These are phyloP conservation scores for Sporopachydermia quercuum DNA, from an alignment of 805 yeast genomes.

Conservation along the genomic window DNA sequence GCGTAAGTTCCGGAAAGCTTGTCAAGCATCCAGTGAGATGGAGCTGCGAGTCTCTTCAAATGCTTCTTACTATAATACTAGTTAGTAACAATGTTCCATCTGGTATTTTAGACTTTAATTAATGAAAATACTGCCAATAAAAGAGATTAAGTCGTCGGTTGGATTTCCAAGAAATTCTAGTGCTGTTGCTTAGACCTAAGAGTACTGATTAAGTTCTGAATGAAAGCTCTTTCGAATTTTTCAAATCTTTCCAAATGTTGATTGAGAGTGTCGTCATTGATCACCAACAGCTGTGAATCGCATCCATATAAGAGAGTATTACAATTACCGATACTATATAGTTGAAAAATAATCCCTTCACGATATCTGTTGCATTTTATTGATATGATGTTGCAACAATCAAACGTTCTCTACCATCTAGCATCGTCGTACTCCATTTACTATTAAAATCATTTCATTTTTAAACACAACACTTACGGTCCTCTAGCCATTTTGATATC, in stretches of 20 bases:
- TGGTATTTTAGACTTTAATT: neutral
- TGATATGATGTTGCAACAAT: too few relatives aligned
- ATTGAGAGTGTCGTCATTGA: too few relatives aligned
- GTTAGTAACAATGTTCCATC: constrained; percentile 3
- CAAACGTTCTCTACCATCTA: too few relatives aligned
- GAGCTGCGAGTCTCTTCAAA: constrained; percentile 99
- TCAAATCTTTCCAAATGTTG: too few relatives aligned
- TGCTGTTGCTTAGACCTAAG: constrained; percentile 1
- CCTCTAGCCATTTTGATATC: constrained; percentile 56
- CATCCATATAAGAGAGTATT: too few relatives aligned
- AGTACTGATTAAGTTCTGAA: constrained; percentile 1
- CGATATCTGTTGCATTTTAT: too few relatives aligned
- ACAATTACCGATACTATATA: too few relatives aligned
- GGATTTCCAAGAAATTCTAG: constrained; percentile 1
- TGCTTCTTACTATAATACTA: constrained; percentile 75
- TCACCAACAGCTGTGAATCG: too few relatives aligned
- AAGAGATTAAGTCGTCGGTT: neutral
- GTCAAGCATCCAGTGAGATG: constrained; percentile 99
- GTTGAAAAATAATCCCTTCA: too few relatives aligned
- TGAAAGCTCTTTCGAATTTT: too few relatives aligned
- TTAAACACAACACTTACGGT: constrained; percentile 33
- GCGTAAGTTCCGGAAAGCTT: constrained; percentile 98
- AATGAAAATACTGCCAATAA: neutral
- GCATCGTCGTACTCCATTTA: too few relatives aligned
- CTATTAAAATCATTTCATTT: neutral